Evolutionary conservation across 768 basidiomycete genomes (phyloP).

Genomic region (Leccinum uliginosum): DNA sequence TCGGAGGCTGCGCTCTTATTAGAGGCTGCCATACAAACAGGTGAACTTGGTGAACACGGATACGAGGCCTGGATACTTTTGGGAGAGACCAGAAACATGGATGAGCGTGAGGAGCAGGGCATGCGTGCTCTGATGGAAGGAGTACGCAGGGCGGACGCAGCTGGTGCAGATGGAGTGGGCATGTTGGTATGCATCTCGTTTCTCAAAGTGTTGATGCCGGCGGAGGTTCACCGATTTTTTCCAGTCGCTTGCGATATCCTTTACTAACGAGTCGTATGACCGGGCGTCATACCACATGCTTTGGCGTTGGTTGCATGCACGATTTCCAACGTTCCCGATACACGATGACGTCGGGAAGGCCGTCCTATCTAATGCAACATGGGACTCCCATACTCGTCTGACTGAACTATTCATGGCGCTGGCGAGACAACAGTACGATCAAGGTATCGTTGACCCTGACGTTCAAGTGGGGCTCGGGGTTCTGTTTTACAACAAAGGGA

Average conservation of each 20-base stretch:
- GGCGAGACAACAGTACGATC: conserved; percentile 76
- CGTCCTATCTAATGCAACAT: conserved; percentile 54
- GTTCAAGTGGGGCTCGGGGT: conserved; percentile 93
- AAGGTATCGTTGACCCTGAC: conserved; percentile 76
- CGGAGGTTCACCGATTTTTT: conserved; percentile 9
- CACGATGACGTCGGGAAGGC: conserved; percentile 54
- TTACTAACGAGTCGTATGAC: conserved; percentile 92
- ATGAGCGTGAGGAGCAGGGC: conserved; percentile 79
- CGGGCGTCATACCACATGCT: conserved; percentile 82
- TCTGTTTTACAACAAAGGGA: conserved; percentile 81
- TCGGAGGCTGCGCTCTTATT: conserved; percentile 83
- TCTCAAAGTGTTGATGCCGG: background rate
- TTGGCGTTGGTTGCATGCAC: conserved; percentile 75
- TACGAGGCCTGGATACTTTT: conserved; percentile 92
- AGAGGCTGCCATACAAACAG: conserved; percentile 86
- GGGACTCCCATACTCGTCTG: conserved; percentile 78
- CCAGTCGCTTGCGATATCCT: conserved; percentile 92
- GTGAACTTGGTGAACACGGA: conserved; percentile 74
- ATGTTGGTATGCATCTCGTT: conserved; percentile 56
- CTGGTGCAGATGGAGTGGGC: conserved; percentile 60
- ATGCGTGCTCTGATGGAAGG: conserved; percentile 78
- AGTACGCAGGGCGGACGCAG: conserved; percentile 59
- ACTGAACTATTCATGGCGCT: conserved; percentile 80
- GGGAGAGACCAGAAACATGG: conserved; percentile 87
- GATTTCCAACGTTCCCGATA: conserved; percentile 54